Percentiles rank a stretch among this genome's conserved stretches.
Evolutionary conservation across 805 yeast species (phyloP).

Genomic region (Dipodascopsis tothii): DNA sequence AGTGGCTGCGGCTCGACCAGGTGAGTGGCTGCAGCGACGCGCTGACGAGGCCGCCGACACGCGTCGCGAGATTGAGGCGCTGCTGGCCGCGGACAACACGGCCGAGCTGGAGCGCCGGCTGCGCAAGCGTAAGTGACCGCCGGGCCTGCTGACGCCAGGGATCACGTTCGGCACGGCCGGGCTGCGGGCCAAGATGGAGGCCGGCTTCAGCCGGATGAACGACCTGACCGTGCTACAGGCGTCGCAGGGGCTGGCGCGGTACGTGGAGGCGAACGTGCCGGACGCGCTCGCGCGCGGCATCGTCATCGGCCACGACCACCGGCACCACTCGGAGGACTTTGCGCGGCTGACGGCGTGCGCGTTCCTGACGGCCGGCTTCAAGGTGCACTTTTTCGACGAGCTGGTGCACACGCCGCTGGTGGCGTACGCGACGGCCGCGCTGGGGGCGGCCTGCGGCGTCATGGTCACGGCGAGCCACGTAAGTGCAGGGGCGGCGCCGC

Average conservation of each 20-base stretch:
- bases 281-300: conserved; percentile 37
- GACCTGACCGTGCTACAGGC: conserved; percentile 84
- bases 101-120: conserved; percentile 47
- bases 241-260: conserved; percentile 49
- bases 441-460: conserved; percentile 66
- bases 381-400: conserved; percentile 43
- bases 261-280: conserved; percentile 28
- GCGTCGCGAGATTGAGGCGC: conserved; percentile 45
- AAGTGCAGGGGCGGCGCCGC: not conserved
- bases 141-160: conserved; percentile 32
- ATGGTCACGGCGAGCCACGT: conserved; percentile 85
- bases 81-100: conserved; percentile 37
- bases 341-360: conserved; percentile 74
- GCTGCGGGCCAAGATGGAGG: conserved; percentile 75
- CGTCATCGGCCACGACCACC: conserved; percentile 88
- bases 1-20: conserved; percentile 38
- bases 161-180: conserved; percentile 88
- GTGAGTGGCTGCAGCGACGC: conserved; percentile 20
- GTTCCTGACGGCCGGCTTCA: conserved; percentile 60
- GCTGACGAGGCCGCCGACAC: conserved; percentile 36
- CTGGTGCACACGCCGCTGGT: conserved; percentile 81
- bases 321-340: conserved; percentile 69
- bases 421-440: conserved; percentile 70
- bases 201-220: conserved; percentile 86
- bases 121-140: conserved; percentile 27